These are phyloP conservation scores for Fonsecaea pugnacius DNA, from an alignment of 2,329 filamentous ascomycete genomes.

Conservation along the genomic window DNA sequence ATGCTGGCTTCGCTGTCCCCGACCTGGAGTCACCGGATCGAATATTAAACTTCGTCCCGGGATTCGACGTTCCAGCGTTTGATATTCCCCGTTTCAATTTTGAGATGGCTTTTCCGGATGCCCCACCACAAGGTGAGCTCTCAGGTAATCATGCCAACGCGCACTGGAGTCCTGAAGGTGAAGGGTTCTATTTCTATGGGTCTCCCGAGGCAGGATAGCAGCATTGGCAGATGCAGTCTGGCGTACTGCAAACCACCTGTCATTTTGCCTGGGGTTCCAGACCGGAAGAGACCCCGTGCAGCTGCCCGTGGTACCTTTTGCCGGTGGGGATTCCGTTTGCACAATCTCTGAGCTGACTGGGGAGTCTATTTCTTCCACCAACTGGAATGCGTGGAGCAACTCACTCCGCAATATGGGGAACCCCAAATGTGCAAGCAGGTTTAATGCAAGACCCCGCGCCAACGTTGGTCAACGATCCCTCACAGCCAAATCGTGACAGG, in stretches of 20 bases:
- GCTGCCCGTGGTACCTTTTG: not conserved
- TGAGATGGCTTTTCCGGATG: conserved; percentile 2
- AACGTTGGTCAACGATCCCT: not conserved
- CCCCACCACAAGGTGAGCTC: not conserved
- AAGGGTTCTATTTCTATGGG: conserved; percentile 12
- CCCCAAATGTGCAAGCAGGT: not conserved
- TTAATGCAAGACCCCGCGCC: not conserved
- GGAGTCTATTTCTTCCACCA: conserved; percentile 3
- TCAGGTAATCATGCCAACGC: not conserved
- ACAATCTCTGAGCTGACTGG: not conserved
- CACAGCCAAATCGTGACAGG: not conserved
- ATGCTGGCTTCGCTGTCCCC: conserved; percentile 7
- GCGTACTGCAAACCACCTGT: not conserved
- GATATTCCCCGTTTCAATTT: conserved; percentile 11
- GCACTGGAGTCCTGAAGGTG: conserved; percentile 14
- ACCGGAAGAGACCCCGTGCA: not conserved
- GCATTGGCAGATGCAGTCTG: not conserved
- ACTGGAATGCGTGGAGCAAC: conserved; percentile 12
- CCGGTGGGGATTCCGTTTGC: not conserved
- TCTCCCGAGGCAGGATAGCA: conserved; percentile 8
- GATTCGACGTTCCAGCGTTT: conserved; percentile 16
- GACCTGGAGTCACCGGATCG: conserved; percentile 16
- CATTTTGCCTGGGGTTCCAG: not conserved
- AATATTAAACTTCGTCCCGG: conserved; percentile 14
- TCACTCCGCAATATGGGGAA: conserved; percentile 15